These are phyloP conservation scores for Cyanidiococcus yangmingshanensis DNA, from an alignment of 23 red algal genomes.

Conservation along the genomic window DNA sequence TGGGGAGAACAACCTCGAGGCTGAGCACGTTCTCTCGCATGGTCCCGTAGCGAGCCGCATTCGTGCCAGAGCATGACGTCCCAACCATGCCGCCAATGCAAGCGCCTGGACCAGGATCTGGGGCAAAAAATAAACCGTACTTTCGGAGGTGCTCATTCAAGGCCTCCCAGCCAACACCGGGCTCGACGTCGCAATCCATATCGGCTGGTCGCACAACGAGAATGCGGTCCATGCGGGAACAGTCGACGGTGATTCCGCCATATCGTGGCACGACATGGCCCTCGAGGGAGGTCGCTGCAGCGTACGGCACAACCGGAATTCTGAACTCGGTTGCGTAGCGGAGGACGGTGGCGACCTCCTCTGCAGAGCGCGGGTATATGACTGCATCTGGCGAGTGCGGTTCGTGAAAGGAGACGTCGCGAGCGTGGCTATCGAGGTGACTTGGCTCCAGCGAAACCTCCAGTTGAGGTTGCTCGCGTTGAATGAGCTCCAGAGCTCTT, in stretches of 20 bases:
- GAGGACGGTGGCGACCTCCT: slow-evolving; percentile 56
- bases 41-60: slow-evolving; percentile 74
- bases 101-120: slow-evolving; percentile 79
- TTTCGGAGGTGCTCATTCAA: slow-evolving; percentile 52
- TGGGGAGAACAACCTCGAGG: slow-evolving; percentile 74
- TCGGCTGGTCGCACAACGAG: slow-evolving; percentile 58
- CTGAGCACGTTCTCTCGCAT: slow-evolving; percentile 95
- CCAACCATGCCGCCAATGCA: slow-evolving; percentile 91
- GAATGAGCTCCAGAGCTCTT: neutral
- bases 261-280: slow-evolving; percentile 54
- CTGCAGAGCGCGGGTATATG: slow-evolving; percentile 43
- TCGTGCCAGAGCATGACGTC: slow-evolving; percentile 80
- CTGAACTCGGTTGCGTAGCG: slow-evolving; percentile 31
- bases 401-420: slow-evolving; percentile 25
- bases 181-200: slow-evolving; percentile 85
- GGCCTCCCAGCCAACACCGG: slow-evolving; percentile 71
- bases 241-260: slow-evolving; percentile 58
- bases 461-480: neutral
- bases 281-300: slow-evolving; percentile 74
- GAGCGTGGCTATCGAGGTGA: neutral
- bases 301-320: slow-evolving; percentile 86
- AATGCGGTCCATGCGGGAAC: slow-evolving; percentile 62
- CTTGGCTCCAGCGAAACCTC: neutral
- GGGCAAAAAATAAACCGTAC: slow-evolving; percentile 65
- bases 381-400: slow-evolving; percentile 59